A percentile compares a stretch with the other conserved stretches of the same genome.
These are phyloP conservation scores for Leccinellum rugosiceps DNA, from an alignment of 768 basidiomycete genomes.

Conservation along the genomic window DNA sequence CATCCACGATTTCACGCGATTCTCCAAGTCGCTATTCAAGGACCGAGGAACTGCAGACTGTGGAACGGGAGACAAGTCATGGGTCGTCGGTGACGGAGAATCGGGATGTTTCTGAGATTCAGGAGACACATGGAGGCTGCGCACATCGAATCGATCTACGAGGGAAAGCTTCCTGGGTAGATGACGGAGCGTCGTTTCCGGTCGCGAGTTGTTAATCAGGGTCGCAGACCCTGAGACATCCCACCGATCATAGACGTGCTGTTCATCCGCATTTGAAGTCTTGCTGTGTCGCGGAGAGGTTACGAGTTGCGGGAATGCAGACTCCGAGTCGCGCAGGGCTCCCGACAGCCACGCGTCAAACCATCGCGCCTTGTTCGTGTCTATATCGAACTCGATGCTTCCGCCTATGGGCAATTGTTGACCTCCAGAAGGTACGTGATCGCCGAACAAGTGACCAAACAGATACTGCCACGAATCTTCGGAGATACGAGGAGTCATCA, in stretches of 20 bases:
- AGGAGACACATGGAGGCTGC: conserved; percentile 37
- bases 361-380: conserved; percentile 74
- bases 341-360: conserved; percentile 67
- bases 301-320: conserved; percentile 37
- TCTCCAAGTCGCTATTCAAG: conserved; percentile 51
- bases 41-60: conserved; percentile 59
- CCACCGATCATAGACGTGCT: conserved; percentile 35
- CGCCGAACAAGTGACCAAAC: conserved; percentile 60
- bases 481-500: conserved; percentile 66
- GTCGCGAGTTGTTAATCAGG: conserved; percentile 12
- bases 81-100: conserved; percentile 23
- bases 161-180: conserved; percentile 66
- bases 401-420: conserved; percentile 63
- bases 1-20: conserved; percentile 65
- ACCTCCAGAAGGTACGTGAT: conserved; percentile 31
- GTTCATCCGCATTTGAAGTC: conserved; percentile 41
- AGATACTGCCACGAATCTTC: conserved; percentile 76
- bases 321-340: conserved; percentile 41
- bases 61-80: conserved; percentile 54
- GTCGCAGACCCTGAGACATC: conserved; percentile 26
- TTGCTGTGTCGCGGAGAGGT: conserved; percentile 47
- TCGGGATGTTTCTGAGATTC: conserved; percentile 14
- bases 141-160: conserved; percentile 57
- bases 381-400: conserved; percentile 85
- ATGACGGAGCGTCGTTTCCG: conserved; percentile 44